Percentiles rank a stretch among this genome's conserved stretches.
Conservation (phyloP, 2,329 filamentous ascomycete species). For the Talaromyces sp. region DNA sequence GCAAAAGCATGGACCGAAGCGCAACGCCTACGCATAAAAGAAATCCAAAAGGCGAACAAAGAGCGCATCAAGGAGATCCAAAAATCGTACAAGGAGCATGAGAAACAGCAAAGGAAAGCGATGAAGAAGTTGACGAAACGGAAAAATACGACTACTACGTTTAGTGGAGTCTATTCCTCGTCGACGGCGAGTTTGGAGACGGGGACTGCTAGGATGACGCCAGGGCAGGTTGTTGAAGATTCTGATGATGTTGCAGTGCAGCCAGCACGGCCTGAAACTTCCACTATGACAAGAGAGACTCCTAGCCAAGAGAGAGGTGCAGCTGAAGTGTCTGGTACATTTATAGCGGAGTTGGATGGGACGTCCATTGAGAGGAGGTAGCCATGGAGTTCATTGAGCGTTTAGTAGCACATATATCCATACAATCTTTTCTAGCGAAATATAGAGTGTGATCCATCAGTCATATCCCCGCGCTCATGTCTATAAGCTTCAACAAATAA, state of each 20-base stretch:
- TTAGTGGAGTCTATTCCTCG: not conserved
- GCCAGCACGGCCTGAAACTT: not conserved
- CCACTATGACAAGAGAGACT: not conserved
- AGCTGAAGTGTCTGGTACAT: not conserved
- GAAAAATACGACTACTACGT: not conserved
- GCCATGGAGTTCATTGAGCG: not conserved
- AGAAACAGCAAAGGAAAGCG: slow-evolving; percentile 18
- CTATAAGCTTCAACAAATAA: not conserved
- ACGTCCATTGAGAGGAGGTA: not conserved
- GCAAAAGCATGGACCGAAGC: slow-evolving; percentile 22
- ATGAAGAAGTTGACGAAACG: slow-evolving; percentile 12
- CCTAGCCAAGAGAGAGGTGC: not conserved
- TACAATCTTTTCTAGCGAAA: not conserved
- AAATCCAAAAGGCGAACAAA: slow-evolving; percentile 20
- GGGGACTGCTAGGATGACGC: not conserved
- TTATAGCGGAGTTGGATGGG: slow-evolving; percentile 10
- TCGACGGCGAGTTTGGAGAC: slow-evolving; percentile 11
- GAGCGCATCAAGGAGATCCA: slow-evolving; percentile 18
- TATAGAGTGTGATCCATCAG: not conserved
- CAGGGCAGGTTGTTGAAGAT: not conserved
- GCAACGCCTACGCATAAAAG: slow-evolving; percentile 16
- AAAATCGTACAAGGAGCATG: slow-evolving; percentile 18
- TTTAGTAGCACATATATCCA: not conserved
- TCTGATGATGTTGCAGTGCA: not conserved
- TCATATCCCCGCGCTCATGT: not conserved